phyloP scores from a whole-genome alignment of 805 yeast genomes.

The Torulaspora gathmanii region DNA sequence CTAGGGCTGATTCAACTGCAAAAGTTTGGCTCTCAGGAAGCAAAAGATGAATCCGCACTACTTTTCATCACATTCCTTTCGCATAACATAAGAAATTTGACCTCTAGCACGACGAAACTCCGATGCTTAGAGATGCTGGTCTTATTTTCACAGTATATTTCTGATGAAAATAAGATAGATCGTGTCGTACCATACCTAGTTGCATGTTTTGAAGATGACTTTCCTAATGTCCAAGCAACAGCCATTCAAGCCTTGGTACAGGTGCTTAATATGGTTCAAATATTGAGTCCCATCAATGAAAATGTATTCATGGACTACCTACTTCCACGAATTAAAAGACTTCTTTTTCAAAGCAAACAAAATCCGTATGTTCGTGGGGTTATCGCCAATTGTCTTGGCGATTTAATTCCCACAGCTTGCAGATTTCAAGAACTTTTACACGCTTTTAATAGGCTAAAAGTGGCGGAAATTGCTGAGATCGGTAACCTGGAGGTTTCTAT shows the following conservation, averaged over 20 bases:
- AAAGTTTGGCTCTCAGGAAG: slow-evolving; percentile 5
- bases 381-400: slow-evolving; percentile 70
- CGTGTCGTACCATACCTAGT: slow-evolving; percentile 77
- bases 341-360: slow-evolving; percentile 39
- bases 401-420: slow-evolving; percentile 60
- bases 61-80: slow-evolving; percentile 27
- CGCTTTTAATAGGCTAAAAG: slow-evolving; percentile 30
- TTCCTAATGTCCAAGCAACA: slow-evolving; percentile 57
- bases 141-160: slow-evolving; percentile 67
- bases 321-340: slow-evolving; percentile 58
- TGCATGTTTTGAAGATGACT: slow-evolving; percentile 60
- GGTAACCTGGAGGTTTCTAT: slow-evolving; percentile 22
- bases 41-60: slow-evolving; percentile 28
- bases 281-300: slow-evolving; percentile 69
- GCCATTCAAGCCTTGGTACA: slow-evolving; percentile 67
- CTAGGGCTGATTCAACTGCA: slow-evolving; percentile 15
- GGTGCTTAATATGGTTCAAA: slow-evolving; percentile 56
- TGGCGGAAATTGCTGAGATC: slow-evolving; percentile 8
- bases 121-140: slow-evolving; percentile 73
- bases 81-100: slow-evolving; percentile 26
- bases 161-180: slow-evolving; percentile 82
- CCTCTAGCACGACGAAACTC: slow-evolving; percentile 17
- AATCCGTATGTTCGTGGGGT: slow-evolving; percentile 52
- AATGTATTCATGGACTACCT: slow-evolving; percentile 78
- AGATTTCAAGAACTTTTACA: slow-evolving; percentile 58